Base-by-base conservation (phyloP, 2,329 filamentous ascomycete genomes). In the Cordyceps cateniannulata region DNA sequence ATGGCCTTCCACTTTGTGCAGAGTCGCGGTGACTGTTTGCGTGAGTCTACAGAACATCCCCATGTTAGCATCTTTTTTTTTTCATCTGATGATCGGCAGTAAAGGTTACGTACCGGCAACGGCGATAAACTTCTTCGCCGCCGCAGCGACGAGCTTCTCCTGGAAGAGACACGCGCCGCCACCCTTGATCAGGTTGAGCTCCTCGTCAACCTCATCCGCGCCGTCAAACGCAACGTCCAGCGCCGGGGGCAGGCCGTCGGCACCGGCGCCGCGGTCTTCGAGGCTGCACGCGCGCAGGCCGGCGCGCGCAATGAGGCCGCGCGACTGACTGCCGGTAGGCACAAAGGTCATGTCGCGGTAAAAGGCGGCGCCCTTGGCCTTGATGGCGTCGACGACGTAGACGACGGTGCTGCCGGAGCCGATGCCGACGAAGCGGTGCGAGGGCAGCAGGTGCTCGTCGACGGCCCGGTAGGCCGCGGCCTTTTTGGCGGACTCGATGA, bases 131-230 rank as follows among this genome's bases (percentile, higher is more conserved):
- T 90, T 90, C 75, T 86, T 89, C 3, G 91, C 88, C 54, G 89
- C 85, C 63, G 91, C 85, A 5, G 93, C 93, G 5, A 99, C 93
- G 40, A 99, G 81, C 79, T 99, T 99, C 78, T 99, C 95, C 75
- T 98, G 95, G 78, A 96, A 96, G 61, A 98, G 77, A 75, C 95
- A 99, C n/a, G 92, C 95, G 62, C 95, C 95, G 54, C 95, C 95
- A 59, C 95, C 95, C 79, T 98, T 98, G 79, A 99, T 98, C 71
- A 93, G 91, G 76, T 98, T 99, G 63, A 99, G 77, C 57, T 96
- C 90, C 51, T 91, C 87, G 72, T 99, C 95, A 35, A 99, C 92
- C 78, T 99, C 95, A 72, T 99, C 95, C 4, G 95, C 95, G 59
- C 95, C 95, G 71, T 99, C 95, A 72, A 99, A 99, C 54, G 90